Evolutionary conservation across 129 eudicot genomes (phyloP).

Genomic region (Arctium minus): DNA sequence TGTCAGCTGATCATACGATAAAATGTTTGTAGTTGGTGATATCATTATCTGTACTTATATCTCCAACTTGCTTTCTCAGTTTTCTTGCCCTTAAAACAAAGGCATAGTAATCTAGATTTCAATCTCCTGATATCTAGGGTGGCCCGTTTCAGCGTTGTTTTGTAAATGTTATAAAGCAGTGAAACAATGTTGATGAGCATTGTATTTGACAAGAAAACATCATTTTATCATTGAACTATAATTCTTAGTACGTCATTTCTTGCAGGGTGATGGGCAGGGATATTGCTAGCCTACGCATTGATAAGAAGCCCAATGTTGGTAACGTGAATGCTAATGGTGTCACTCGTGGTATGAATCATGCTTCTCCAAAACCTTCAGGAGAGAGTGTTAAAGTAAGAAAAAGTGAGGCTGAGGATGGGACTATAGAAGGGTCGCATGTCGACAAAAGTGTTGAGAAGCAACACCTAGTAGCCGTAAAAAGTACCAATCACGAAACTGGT

Average conservation of each 20-base stretch:
- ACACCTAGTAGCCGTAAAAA: slow-evolving; percentile 46
- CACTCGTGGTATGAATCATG: slow-evolving; percentile 33
- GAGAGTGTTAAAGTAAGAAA: slow-evolving; percentile 37
- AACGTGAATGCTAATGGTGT: slow-evolving; percentile 48
- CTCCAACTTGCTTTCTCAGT: no score
- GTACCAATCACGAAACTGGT: slow-evolving; percentile 35
- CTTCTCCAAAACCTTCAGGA: slow-evolving; percentile 36
- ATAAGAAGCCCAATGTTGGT: slow-evolving; percentile 48
- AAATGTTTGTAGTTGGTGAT: not conserved
- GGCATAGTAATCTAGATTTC: not conserved
- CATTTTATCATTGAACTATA: not conserved
- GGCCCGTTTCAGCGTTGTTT: not conserved
- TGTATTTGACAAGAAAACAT: not conserved
- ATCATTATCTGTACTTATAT: no score
- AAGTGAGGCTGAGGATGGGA: slow-evolving; percentile 30
- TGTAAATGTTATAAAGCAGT: not conserved
- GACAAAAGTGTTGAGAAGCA: slow-evolving; percentile 46
- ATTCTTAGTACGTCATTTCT: not conserved
- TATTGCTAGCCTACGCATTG: slow-evolving; percentile 46
- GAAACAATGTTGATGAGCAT: not conserved
- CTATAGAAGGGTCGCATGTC: slow-evolving; percentile 30
- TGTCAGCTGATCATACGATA: not conserved
- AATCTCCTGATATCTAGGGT: not conserved
- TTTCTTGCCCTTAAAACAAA: no score
- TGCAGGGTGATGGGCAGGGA: slow-evolving; percentile 90